Percentiles rank a stretch among this genome's conserved stretches.
Evolutionary conservation across 2,329 filamentous ascomycete species (phyloP).

Genomic region (Aspergillus japonicus): DNA sequence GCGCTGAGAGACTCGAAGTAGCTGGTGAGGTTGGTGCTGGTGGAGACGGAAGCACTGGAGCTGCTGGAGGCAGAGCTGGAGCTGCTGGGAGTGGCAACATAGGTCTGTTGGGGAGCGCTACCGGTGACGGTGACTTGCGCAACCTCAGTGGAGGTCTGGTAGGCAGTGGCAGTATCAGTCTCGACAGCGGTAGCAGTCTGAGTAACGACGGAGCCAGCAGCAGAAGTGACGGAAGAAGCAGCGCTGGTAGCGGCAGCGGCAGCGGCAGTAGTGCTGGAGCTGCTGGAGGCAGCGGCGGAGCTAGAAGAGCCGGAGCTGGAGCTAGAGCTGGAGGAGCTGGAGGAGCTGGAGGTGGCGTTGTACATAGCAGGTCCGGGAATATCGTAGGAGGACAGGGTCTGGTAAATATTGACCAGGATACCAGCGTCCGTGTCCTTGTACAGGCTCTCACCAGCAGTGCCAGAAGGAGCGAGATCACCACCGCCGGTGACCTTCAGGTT

Average conservation of each 20-base stretch:
- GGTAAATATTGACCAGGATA: slow-evolving; percentile 61
- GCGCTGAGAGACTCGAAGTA: slow-evolving; percentile 35
- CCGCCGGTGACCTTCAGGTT: slow-evolving; percentile 62
- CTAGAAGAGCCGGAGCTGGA: slow-evolving; percentile 15
- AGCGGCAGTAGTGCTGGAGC: slow-evolving; percentile 9
- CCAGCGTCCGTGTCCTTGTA: slow-evolving; percentile 60
- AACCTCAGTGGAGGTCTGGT: slow-evolving; percentile 23
- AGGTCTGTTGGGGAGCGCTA: slow-evolving; percentile 23
- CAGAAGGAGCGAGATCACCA: slow-evolving; percentile 47
- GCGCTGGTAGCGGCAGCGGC: slow-evolving; percentile 11
- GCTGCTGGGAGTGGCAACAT: slow-evolving; percentile 18
- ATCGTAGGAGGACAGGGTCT: slow-evolving; percentile 45
- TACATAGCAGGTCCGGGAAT: slow-evolving; percentile 53
- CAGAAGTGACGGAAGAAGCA: slow-evolving; percentile 12
- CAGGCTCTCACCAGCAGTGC: slow-evolving; percentile 53
- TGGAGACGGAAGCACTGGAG: slow-evolving; percentile 17
- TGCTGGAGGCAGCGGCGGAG: slow-evolving; percentile 11
- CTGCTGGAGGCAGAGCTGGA: slow-evolving; percentile 12
- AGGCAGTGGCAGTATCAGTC: slow-evolving; percentile 22
- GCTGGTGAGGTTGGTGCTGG: slow-evolving; percentile 22
- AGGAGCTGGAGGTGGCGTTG: slow-evolving; percentile 22
- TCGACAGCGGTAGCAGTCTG: slow-evolving; percentile 17
- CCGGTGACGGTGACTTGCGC: slow-evolving; percentile 26
- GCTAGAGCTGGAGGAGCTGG: slow-evolving; percentile 19
- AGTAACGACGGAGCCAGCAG: slow-evolving; percentile 11